A percentile compares a stretch with the other conserved stretches of the same genome.
phyloP scores from a whole-genome alignment of 2,329 filamentous ascomycete species.

The Clarireedia homoeocarpa region DNA sequence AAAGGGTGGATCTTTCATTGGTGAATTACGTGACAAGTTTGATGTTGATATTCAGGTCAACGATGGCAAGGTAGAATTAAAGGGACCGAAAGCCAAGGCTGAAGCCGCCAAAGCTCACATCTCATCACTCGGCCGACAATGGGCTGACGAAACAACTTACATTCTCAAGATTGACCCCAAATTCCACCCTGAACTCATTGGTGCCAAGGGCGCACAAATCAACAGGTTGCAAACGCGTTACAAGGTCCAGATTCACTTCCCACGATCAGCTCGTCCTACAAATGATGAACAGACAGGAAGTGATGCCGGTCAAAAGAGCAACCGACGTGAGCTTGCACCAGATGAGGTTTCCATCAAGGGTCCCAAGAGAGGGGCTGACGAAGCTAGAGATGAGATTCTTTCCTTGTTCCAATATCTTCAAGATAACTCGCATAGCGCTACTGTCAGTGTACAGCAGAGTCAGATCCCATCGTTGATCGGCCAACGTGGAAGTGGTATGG shows the following conservation, averaged over 20 bases:
- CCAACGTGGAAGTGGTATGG: conserved; percentile 81
- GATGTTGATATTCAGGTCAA: conserved; percentile 79
- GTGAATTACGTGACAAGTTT: conserved; percentile 57
- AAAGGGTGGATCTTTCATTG: conserved; percentile 59
- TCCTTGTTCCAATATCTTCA: conserved; percentile 82
- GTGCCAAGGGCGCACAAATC: conserved; percentile 77
- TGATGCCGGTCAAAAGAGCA: conserved; percentile 62
- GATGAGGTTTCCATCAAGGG: conserved; percentile 91
- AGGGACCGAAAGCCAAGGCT: conserved; percentile 91
- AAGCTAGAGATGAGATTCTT: conserved; percentile 84
- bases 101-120: conserved; percentile 82
- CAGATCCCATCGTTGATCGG: conserved; percentile 94
- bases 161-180: conserved; percentile 85
- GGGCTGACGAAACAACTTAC: conserved; percentile 87
- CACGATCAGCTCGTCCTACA: conserved; percentile 53
- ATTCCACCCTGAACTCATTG: conserved; percentile 91
- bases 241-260: conserved; percentile 93
- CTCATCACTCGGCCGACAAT: conserved; percentile 65
- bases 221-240: conserved; percentile 89
- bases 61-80: conserved; percentile 90
- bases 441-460: conserved; percentile 79
- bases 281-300: conserved; percentile 63
- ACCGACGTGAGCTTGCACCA: conserved; percentile 61
- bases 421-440: conserved; percentile 76
- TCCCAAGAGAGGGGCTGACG: conserved; percentile 85